Evolutionary conservation across 2,329 filamentous ascomycete species (phyloP).

Genomic region (Elsinoe batatas): DNA sequence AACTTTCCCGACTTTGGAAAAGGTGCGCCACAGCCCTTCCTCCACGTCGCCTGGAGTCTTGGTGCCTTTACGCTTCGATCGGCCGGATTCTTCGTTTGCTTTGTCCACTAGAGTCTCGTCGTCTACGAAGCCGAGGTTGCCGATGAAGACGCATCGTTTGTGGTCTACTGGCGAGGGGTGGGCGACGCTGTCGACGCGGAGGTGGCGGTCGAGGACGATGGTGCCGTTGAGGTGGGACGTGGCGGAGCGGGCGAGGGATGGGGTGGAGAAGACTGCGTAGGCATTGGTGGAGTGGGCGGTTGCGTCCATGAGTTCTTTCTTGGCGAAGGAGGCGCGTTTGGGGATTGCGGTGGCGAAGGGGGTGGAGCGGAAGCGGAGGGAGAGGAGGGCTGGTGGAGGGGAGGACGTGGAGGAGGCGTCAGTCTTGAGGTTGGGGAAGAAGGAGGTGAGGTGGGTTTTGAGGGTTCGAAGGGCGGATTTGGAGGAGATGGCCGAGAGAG

Average conservation of each 20-base stretch:
- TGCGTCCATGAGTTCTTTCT: constrained; percentile 77
- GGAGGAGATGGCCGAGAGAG: constrained; percentile 68
- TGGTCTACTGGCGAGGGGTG: constrained; percentile 77
- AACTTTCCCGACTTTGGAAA: constrained; percentile 66
- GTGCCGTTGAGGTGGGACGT: constrained; percentile 72
- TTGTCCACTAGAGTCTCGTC: constrained; percentile 63
- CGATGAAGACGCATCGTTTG: constrained; percentile 87
- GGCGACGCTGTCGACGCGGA: constrained; percentile 83
- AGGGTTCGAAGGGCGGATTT: constrained; percentile 72
- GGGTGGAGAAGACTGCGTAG: constrained; percentile 78
- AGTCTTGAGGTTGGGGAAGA: constrained; percentile 46
- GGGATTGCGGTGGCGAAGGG: constrained; percentile 75
- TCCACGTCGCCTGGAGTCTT: constrained; percentile 72
- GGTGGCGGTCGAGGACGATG: constrained; percentile 72
- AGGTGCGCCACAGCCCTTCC: constrained; percentile 82
- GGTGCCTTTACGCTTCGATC: constrained; percentile 56
- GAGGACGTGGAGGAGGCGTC: constrained; percentile 20
- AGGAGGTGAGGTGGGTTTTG: constrained; percentile 65
- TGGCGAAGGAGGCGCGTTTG: constrained; percentile 90
- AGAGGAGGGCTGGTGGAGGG: constrained; percentile 60
- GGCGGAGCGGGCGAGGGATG: constrained; percentile 65
- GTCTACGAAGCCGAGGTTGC: constrained; percentile 92
- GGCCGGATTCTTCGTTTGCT: constrained; percentile 52
- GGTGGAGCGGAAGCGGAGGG: constrained; percentile 86
- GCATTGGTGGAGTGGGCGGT: constrained; percentile 92